These are phyloP conservation scores for Barnettozyma vustinii DNA, from an alignment of 805 yeast genomes.

Conservation along the genomic window DNA sequence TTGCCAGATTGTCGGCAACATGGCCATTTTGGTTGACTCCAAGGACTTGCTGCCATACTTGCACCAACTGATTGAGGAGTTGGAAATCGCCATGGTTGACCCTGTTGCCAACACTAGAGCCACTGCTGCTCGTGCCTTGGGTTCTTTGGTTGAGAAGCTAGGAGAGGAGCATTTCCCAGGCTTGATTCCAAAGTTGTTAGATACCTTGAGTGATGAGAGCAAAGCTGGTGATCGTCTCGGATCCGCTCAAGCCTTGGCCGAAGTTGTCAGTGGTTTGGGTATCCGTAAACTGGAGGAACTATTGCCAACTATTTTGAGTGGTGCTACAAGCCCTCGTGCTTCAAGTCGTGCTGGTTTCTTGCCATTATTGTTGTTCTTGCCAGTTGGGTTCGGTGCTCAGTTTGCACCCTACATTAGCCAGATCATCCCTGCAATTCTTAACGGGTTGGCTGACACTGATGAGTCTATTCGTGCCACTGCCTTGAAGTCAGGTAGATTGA, in stretches of 20 bases:
- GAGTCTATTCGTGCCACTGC: constrained; percentile 88
- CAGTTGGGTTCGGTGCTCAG: constrained; percentile 89
- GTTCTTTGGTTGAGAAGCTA: constrained; percentile 90
- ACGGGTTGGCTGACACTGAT: constrained; percentile 85
- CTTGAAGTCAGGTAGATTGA: constrained; percentile 84
- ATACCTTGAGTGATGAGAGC: constrained; percentile 67
- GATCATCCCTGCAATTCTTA: constrained; percentile 86
- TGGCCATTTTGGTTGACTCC: constrained; percentile 92
- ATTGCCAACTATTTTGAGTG: constrained; percentile 70
- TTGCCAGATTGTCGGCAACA: constrained; percentile 97
- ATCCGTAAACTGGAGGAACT: constrained; percentile 80
- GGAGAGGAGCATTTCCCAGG: constrained; percentile 96
- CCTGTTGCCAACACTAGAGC: constrained; percentile 97
- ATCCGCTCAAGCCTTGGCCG: constrained; percentile 94
- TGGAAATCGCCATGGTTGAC: constrained; percentile 94
- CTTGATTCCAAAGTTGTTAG: constrained; percentile 73
- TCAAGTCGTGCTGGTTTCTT: constrained; percentile 86
- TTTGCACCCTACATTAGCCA: constrained; percentile 83
- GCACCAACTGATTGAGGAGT: constrained; percentile 67
- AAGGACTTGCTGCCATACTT: constrained; percentile 83
- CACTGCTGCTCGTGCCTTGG: constrained; percentile 95
- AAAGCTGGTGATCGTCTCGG: constrained; percentile 92
- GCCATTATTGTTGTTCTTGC: constrained; percentile 84
- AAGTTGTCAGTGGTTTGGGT: constrained; percentile 91
- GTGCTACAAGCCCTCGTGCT: constrained; percentile 60